phyloP scores from a whole-genome alignment of 768 basidiomycete genomes.

The Fomitopsis serialis region DNA sequence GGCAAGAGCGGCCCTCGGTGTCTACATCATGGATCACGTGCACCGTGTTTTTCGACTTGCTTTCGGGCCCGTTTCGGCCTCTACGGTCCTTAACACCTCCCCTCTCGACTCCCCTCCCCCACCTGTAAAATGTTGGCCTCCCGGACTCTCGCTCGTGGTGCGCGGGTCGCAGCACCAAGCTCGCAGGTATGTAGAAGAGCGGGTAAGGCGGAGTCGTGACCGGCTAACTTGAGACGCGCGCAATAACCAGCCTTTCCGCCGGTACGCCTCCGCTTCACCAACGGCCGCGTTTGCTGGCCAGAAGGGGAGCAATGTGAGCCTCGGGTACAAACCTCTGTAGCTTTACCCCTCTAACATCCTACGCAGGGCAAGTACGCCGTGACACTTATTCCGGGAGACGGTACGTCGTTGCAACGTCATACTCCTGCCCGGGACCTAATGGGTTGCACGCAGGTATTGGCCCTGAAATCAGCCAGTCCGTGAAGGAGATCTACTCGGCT shows the following conservation, averaged over 20 bases:
- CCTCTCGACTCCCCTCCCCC: constrained; percentile 13
- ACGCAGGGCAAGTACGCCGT: constrained; percentile 91
- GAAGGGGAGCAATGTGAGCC: constrained; percentile 78
- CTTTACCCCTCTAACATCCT: background rate
- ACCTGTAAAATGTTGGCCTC: constrained; percentile 50
- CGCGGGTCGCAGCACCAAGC: constrained; percentile 44
- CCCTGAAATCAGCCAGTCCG: constrained; percentile 94
- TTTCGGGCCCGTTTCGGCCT: constrained; percentile 15
- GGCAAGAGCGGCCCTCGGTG: no score
- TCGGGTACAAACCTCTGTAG: background rate
- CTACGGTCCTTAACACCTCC: constrained; percentile 11
- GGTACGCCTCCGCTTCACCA: constrained; percentile 69
- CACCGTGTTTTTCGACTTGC: constrained; percentile 11
- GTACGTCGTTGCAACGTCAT: constrained; percentile 37
- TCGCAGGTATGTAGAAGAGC: constrained; percentile 38
- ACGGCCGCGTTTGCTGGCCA: constrained; percentile 88
- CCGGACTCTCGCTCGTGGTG: constrained; percentile 50
- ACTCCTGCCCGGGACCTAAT: constrained; percentile 11
- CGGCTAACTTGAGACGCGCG: background rate
- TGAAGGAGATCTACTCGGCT: constrained; percentile 88
- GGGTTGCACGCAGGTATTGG: constrained; percentile 77
- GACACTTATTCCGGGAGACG: constrained; percentile 95
- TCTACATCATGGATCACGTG: constrained; percentile 22
- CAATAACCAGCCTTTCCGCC: constrained; percentile 43
- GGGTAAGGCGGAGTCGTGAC: background rate